These are phyloP conservation scores for Colletotrichum lentis DNA, from an alignment of 2,329 filamentous ascomycete genomes.

Conservation along the genomic window DNA sequence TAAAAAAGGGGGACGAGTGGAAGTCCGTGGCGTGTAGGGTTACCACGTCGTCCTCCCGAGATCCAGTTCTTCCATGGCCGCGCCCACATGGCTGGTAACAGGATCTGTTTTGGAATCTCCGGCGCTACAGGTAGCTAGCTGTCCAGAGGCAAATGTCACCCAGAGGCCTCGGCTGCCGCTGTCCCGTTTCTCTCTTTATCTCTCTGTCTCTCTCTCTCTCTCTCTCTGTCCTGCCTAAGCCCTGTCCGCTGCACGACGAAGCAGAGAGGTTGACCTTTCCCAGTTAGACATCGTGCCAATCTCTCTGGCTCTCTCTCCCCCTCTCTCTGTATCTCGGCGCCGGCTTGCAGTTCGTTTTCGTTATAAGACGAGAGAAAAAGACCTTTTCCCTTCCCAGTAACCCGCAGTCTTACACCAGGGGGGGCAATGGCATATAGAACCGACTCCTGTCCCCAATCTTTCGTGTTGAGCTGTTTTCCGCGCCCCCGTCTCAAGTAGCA, in stretches of 20 bases:
- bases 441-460: neutral
- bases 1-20: neutral
- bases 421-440: constrained; percentile 18
- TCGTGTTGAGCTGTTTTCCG: constrained; percentile 12
- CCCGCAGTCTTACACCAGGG: neutral
- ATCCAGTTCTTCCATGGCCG: constrained; percentile 22
- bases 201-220: neutral
- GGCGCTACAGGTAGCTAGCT: constrained; percentile 10
- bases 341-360: neutral
- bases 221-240: neutral
- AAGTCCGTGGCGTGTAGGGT: constrained; percentile 21
- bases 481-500: neutral
- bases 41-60: constrained; percentile 2
- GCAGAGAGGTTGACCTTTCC: neutral
- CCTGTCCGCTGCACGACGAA: constrained; percentile 14
- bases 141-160: constrained; percentile 11
- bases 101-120: constrained; percentile 27
- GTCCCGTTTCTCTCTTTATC: constrained; percentile 13
- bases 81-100: constrained; percentile 24
- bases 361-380: neutral
- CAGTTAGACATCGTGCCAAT: constrained; percentile 1
- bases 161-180: constrained; percentile 13
- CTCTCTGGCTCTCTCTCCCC: neutral
- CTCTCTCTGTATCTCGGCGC: neutral
- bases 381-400: neutral